Conservation (phyloP, 2,329 filamentous ascomycete genomes). For the Penicillium corylophilum region DNA sequence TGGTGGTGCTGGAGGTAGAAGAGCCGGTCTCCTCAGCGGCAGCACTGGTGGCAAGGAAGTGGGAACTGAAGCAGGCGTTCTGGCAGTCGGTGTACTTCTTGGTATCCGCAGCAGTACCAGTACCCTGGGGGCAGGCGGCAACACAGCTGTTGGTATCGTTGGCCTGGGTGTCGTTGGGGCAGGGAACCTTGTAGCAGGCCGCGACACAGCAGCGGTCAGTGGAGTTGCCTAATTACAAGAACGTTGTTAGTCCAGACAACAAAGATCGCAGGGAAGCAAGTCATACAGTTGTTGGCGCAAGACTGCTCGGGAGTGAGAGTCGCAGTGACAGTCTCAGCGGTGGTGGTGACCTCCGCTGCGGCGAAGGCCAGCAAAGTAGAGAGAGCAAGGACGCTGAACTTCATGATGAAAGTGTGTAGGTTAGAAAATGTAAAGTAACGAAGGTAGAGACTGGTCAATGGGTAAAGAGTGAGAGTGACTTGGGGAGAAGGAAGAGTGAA, state of each 20-base stretch:
- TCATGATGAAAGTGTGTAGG: constrained; percentile 29
- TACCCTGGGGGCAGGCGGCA: constrained; percentile 54
- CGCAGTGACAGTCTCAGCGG: constrained; percentile 28
- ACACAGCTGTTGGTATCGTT: constrained; percentile 55
- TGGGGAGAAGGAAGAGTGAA: constrained; percentile 3
- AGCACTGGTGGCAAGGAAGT: constrained; percentile 44
- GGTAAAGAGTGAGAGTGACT: constrained; percentile 12
- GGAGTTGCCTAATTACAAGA: constrained; percentile 34
- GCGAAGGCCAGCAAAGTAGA: constrained; percentile 47
- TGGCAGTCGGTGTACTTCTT: constrained; percentile 50
- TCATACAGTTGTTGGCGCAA: constrained; percentile 42
- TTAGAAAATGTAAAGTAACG: constrained; percentile 6
- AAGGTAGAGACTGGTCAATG: constrained; percentile 1
- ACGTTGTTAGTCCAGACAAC: not conserved
- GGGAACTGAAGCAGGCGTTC: constrained; percentile 49
- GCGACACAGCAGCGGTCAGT: constrained; percentile 54
- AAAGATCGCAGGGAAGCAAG: not conserved
- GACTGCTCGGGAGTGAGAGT: constrained; percentile 34
- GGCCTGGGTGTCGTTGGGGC: constrained; percentile 51
- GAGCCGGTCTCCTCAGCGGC: constrained; percentile 23
- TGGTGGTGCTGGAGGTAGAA: constrained; percentile 21
- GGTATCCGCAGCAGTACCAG: constrained; percentile 48
- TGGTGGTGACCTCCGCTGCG: constrained; percentile 37
- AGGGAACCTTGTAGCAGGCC: constrained; percentile 52
- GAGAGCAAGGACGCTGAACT: constrained; percentile 46